Percentiles rank a stretch among this genome's conserved stretches.
These are phyloP conservation scores for Zalerion maritima DNA, from an alignment of 495 filamentous ascomycete genomes.

Conservation along the genomic window DNA sequence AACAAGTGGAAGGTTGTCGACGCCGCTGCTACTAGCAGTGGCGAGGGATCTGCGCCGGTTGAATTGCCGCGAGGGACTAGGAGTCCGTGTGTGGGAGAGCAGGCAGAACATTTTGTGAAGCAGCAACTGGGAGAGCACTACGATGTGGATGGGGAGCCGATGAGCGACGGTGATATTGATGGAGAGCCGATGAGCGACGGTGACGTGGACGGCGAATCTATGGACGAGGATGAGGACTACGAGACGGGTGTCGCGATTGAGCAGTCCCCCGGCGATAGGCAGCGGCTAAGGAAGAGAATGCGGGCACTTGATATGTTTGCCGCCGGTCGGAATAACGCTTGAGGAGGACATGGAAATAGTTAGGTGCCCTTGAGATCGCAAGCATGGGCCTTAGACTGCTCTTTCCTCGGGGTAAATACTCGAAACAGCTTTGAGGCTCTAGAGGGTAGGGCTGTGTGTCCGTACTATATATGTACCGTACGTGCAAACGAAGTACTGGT, in stretches of 20 bases:
- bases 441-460: too few species aligned
- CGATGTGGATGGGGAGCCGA: conserved; percentile 37
- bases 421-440: too few species aligned
- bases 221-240: conserved; percentile 21
- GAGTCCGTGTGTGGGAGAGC: conserved; percentile 8
- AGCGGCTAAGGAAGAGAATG: conserved; percentile 41
- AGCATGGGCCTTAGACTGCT: too few species aligned
- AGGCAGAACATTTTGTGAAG: conserved; percentile 18
- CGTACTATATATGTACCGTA: too few species aligned
- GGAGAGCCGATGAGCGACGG: conserved; percentile 26
- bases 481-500: too few species aligned
- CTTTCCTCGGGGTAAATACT: too few species aligned
- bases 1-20: conserved; percentile 63
- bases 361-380: too few species aligned
- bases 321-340: too few species aligned
- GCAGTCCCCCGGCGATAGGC: conserved; percentile 9
- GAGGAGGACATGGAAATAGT: too few species aligned
- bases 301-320: conserved; percentile 95
- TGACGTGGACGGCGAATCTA: conserved; percentile 15
- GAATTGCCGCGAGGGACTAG: conserved; percentile 20
- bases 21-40: conserved; percentile 26
- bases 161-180: conserved; percentile 35
- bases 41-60: conserved; percentile 14
- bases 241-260: too few species aligned
- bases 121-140: conserved; percentile 27